Percentiles rank a stretch among this genome's conserved stretches.
These are phyloP conservation scores for Extremus antarcticus DNA, from an alignment of 495 filamentous ascomycete species.

Conservation along the genomic window DNA sequence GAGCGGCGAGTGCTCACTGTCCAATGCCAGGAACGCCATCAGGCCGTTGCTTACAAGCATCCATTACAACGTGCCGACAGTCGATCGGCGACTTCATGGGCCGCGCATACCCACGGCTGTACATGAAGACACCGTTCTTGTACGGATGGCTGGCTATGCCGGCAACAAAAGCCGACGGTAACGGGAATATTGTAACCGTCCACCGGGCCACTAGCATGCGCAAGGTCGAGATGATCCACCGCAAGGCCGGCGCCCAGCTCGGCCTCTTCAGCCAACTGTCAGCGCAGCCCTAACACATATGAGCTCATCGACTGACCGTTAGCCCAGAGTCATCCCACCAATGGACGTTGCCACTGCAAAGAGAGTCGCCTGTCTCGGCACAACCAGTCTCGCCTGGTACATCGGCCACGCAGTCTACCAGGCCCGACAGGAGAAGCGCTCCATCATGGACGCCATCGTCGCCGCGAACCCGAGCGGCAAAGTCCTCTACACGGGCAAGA, in stretches of 20 bases:
- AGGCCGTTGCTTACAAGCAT: background rate
- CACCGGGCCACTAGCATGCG: background rate
- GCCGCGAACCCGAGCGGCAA: slow-evolving; percentile 26
- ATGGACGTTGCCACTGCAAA: background rate
- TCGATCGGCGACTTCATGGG: slow-evolving; percentile 41
- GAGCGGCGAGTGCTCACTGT: background rate
- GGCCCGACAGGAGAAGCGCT: background rate
- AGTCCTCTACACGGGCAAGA: slow-evolving; percentile 50
- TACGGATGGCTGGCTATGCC: background rate
- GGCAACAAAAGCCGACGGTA: background rate
- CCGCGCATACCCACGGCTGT: slow-evolving; percentile 43
- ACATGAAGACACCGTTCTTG: slow-evolving; percentile 40
- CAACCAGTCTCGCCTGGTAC: background rate
- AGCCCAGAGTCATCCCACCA: background rate
- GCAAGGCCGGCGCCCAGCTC: background rate
- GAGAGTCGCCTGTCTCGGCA: background rate
- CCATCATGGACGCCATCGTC: background rate
- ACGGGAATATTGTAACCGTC: background rate
- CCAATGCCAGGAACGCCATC: background rate
- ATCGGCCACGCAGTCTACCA: background rate
- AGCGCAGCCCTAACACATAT: background rate
- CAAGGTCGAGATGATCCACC: background rate
- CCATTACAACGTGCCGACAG: background rate
- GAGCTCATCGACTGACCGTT: background rate
- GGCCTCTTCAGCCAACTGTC: background rate